phyloP scores from a whole-genome alignment of 495 filamentous ascomycete genomes.

The Xylaria flabelliformis region DNA sequence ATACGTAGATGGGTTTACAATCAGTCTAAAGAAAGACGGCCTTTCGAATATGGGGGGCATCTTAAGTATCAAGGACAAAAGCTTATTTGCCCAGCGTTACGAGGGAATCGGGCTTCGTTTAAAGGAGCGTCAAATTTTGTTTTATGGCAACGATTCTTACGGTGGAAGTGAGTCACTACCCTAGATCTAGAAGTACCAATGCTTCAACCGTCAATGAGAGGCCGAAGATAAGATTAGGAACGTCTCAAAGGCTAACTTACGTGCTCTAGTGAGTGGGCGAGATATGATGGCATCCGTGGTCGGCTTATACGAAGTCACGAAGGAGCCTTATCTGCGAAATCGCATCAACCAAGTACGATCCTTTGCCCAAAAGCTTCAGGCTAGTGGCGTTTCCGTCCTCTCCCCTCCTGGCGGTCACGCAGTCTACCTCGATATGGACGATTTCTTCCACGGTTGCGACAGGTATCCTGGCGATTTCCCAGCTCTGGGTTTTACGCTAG shows the following conservation, averaged over 20 bases:
- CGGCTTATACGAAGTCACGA: conserved; percentile 25
- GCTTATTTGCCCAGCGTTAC: conserved; percentile 21
- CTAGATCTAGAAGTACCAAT: background rate
- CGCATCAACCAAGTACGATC: conserved; percentile 18
- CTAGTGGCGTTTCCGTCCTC: conserved; percentile 2
- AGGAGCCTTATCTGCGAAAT: conserved; percentile 19
- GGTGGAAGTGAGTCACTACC: conserved; percentile 23
- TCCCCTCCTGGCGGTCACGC: conserved; percentile 19
- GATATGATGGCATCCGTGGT: conserved; percentile 22
- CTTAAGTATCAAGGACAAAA: conserved; percentile 15
- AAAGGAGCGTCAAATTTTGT: conserved; percentile 26
- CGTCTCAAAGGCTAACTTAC: background rate
- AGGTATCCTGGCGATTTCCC: conserved; percentile 22
- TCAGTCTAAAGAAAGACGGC: conserved; percentile 26
- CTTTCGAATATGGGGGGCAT: conserved; percentile 27
- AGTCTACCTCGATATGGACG: conserved; percentile 23
- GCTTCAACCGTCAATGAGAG: background rate
- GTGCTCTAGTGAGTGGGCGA: conserved; percentile 19
- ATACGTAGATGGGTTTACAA: conserved; percentile 24
- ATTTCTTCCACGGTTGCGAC: conserved; percentile 25
- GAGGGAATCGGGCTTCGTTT: conserved; percentile 18
- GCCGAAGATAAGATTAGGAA: background rate
- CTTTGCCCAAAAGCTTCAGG: conserved; percentile 24
- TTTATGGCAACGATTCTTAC: conserved; percentile 28
- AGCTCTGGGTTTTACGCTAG: conserved; percentile 22